phyloP scores from a whole-genome alignment of 257 asterid genomes.

The Solanum okadae region DNA sequence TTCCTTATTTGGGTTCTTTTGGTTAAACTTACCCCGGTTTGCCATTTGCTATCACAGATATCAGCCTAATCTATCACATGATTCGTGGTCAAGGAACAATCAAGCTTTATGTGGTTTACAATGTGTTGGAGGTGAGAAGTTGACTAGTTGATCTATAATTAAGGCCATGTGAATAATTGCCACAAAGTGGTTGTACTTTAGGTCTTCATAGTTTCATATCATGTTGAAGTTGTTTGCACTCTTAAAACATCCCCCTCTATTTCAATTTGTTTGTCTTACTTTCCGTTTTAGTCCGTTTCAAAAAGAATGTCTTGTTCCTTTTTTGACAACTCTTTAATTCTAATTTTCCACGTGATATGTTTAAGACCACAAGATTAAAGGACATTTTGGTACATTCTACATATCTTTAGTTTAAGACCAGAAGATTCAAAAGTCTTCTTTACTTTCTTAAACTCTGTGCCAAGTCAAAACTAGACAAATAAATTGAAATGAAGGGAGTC shows the following conservation, averaged over 20 bases:
- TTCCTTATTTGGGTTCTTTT: neutral
- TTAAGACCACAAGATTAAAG: too few relatives aligned
- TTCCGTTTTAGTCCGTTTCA: neutral
- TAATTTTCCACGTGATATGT: neutral
- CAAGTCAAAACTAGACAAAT: neutral
- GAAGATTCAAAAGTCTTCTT: neutral
- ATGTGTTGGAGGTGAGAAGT: conserved; percentile 79
- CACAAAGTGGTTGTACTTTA: neutral
- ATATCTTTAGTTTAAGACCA: too few relatives aligned
- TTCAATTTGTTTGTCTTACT: neutral
- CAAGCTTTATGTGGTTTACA: conserved; percentile 95
- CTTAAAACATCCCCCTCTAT: neutral
- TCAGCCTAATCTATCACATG: conserved; percentile 98
- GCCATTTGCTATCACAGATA: conserved; percentile 44
- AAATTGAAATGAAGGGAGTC: neutral
- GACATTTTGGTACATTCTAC: too few relatives aligned
- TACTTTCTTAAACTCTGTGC: neutral
- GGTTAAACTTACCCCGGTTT: neutral
- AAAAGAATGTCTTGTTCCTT: neutral
- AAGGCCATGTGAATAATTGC: neutral
- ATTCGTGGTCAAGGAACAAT: conserved; percentile 98
- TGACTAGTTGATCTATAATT: neutral
- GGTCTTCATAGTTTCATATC: neutral
- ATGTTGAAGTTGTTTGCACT: neutral
- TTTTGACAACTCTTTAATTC: neutral